Evolutionary conservation across 306 rosid genomes (phyloP), one percentile per base, ranked within the genome.

Genomic region (Trichosanthes truncata): DNA sequence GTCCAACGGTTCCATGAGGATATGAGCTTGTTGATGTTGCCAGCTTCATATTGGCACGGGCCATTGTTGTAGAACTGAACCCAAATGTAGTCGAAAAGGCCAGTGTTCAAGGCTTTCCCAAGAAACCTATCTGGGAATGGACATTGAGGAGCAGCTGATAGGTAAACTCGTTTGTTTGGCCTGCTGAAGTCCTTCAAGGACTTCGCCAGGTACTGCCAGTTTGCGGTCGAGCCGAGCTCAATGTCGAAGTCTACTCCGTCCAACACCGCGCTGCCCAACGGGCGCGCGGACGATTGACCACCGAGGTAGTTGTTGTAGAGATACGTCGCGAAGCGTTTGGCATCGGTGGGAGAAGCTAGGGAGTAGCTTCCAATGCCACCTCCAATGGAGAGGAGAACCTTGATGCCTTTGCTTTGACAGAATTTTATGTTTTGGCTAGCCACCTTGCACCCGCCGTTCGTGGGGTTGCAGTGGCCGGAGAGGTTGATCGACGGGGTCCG

Each of bases 241-340:
- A 93, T 93, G 83, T 89, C 92, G 12, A 93, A 91, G 40, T 93
- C 98, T 21, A 93, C 51, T 6, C 97, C 97, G 14, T 93, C 97
- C 65, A 93, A 81, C 29, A 87, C 82, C 1, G 97, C 96, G 17
- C 87, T 78, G 0, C 97, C 96, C 12, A 93, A 51, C 0, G 98
- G 98, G 31, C 93, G 82, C 0, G 89, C 61, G 1, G 90, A 31
- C 31, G 97, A 88, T 26, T 49, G 81, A 15, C 93, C 97, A 4
- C 91, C 93, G 73, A 91, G 87, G 92, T 90, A 93, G 85, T 88
- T 84, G 84, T 87, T 86, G 90, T 90, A 91, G 17, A 93, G 41
- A 61, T 81, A 89, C 0, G 9, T 53, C 0, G 91, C 90, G 0
- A 91, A 89, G 3, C 52, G 79, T 57, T 85, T 83, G 1, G 96